Conservation (phyloP, 345 rosid species). For the Ailanthus altissimus region DNA sequence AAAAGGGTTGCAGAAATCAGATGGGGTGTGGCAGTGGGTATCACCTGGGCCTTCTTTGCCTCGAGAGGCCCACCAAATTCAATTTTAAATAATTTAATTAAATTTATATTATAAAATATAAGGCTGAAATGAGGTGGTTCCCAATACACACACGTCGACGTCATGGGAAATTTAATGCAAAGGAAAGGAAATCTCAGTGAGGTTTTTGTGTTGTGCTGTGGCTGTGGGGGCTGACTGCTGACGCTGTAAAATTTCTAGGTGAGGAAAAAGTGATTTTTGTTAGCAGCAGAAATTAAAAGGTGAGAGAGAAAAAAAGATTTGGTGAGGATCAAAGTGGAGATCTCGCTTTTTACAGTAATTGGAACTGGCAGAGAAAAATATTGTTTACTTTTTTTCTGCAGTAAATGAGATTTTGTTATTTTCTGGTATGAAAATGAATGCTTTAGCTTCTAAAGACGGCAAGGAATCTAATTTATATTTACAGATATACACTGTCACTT, state of each 20-base stretch:
- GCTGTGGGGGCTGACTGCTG: conserved; percentile 29
- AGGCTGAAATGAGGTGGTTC: conserved; percentile 26
- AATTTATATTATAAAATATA: neutral
- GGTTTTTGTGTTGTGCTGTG: too few species aligned
- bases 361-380: conserved; percentile 2
- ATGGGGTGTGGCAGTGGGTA: conserved; percentile 59
- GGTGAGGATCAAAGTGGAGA: conserved; percentile 22
- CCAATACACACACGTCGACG: conserved; percentile 43
- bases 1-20: conserved; percentile 23
- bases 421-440: neutral
- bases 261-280: conserved; percentile 9
- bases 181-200: conserved; percentile 30
- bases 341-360: conserved; percentile 21
- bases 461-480: neutral
- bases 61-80: conserved; percentile 49
- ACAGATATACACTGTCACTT: neutral
- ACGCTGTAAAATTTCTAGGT: conserved; percentile 33
- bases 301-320: conserved; percentile 17
- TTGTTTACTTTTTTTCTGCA: neutral
- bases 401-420: neutral
- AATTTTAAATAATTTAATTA: neutral
- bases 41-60: conserved; percentile 56
- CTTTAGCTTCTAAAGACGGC: neutral
- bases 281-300: neutral
- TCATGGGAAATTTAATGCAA: conserved; percentile 43